Percentiles rank a stretch among this genome's conserved stretches.
These are phyloP conservation scores for Aureobasidium vineae DNA, from an alignment of 2,329 filamentous ascomycete genomes.

Conservation along the genomic window DNA sequence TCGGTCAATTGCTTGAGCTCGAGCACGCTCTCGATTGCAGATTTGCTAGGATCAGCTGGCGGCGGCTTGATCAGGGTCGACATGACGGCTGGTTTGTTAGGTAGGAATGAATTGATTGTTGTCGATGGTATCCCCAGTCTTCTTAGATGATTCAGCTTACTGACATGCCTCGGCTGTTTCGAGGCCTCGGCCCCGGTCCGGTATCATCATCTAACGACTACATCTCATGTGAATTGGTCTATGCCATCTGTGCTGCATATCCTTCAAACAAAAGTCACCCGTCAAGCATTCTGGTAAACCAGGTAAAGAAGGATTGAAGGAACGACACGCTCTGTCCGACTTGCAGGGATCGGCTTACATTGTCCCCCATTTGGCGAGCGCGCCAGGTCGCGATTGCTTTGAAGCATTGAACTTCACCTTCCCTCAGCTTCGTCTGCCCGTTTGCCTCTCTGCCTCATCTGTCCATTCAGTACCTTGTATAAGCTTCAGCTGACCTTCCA, in stretches of 20 bases:
- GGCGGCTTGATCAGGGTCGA: conserved; percentile 68
- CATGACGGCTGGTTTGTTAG: conserved; percentile 17
- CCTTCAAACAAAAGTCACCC: not conserved
- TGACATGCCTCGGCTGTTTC: conserved; percentile 8
- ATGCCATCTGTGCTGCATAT: not conserved
- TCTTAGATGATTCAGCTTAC: not conserved
- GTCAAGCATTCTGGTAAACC: not conserved
- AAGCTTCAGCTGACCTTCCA: not conserved
- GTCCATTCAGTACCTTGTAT: not conserved
- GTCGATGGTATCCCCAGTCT: not conserved
- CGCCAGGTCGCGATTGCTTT: not conserved
- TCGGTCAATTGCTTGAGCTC: conserved; percentile 78
- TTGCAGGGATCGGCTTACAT: not conserved
- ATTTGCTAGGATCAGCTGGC: conserved; percentile 67
- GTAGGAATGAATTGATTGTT: not conserved
- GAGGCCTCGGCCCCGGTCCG: not conserved
- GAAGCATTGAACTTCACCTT: not conserved
- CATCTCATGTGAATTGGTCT: not conserved
- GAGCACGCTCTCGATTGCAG: conserved; percentile 83
- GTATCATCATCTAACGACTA: not conserved
- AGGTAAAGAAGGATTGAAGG: not conserved
- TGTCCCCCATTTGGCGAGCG: not conserved
- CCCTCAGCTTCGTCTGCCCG: not conserved
- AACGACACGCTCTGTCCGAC: not conserved
- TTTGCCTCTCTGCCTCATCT: not conserved